Evolutionary conservation across 2,329 filamentous ascomycete species (phyloP).

Genomic region (Fusarium redolens): DNA sequence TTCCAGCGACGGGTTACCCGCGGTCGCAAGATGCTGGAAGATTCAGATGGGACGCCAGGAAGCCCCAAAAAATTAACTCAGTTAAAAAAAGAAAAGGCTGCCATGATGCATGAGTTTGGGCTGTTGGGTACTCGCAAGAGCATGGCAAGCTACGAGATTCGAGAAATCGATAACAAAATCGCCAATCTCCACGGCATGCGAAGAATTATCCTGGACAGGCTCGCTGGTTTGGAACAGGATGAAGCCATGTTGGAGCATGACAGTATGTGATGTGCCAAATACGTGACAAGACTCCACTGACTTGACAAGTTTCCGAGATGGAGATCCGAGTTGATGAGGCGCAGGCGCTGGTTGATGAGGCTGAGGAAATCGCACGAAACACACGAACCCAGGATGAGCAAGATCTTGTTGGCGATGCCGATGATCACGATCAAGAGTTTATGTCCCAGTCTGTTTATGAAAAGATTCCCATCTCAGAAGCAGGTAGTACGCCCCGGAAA

Average conservation of each 20-base stretch:
- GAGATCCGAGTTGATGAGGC: slow-evolving; percentile 72
- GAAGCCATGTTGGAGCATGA: slow-evolving; percentile 92
- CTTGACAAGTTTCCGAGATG: slow-evolving; percentile 68
- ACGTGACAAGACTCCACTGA: slow-evolving; percentile 46
- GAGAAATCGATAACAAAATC: slow-evolving; percentile 97
- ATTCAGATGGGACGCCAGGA: slow-evolving; percentile 65
- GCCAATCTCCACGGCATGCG: slow-evolving; percentile 93
- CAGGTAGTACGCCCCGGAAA: slow-evolving; percentile 60
- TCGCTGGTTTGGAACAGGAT: slow-evolving; percentile 89
- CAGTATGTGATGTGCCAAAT: slow-evolving; percentile 62
- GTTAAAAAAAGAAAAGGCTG: slow-evolving; percentile 82
- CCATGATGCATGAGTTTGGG: slow-evolving; percentile 86
- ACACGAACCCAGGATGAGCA: slow-evolving; percentile 65
- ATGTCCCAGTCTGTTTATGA: slow-evolving; percentile 99
- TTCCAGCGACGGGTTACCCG: slow-evolving; percentile 77
- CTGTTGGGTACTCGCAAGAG: slow-evolving; percentile 94
- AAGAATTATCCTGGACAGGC: slow-evolving; percentile 86
- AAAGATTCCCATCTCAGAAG: slow-evolving; percentile 75
- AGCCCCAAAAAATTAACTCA: slow-evolving; percentile 76
- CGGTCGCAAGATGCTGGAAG: slow-evolving; percentile 79
- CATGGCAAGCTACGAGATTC: slow-evolving; percentile 96
- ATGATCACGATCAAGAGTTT: slow-evolving; percentile 69
- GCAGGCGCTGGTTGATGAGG: slow-evolving; percentile 69
- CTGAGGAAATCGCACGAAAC: slow-evolving; percentile 64
- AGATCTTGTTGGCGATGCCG: slow-evolving; percentile 63